Percentiles rank a stretch among this genome's conserved stretches.
Conservation (phyloP, 2,329 filamentous ascomycete species). For the Penicillium sp. region DNA sequence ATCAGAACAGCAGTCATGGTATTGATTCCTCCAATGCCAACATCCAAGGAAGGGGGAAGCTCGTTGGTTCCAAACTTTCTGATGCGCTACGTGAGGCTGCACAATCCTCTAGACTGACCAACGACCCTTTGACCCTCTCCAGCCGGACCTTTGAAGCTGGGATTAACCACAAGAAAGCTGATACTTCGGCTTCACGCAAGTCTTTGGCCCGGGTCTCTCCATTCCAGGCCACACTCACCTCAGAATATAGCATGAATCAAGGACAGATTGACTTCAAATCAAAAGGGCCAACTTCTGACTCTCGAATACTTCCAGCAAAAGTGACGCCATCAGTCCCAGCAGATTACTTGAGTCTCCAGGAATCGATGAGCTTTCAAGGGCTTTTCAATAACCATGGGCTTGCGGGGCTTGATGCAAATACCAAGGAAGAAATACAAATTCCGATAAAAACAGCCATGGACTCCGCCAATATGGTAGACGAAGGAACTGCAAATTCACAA, state of each 20-base stretch:
- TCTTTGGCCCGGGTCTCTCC: too few species aligned
- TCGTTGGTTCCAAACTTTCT: constrained; percentile 23
- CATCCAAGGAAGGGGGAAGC: constrained; percentile 20
- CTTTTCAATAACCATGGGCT: background rate
- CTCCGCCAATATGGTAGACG: background rate
- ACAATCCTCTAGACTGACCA: background rate
- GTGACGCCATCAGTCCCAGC: background rate
- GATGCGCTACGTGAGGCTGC: constrained; percentile 18
- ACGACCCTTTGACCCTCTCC: background rate
- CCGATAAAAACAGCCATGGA: background rate
- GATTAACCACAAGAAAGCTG: background rate
- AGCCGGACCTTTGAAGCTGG: background rate
- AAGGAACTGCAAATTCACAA: background rate
- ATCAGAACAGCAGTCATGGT: background rate
- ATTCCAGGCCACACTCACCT: too few species aligned
- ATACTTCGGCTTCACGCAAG: background rate
- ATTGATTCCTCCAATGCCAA: background rate
- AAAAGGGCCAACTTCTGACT: background rate
- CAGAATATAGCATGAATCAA: background rate
- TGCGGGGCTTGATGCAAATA: background rate
- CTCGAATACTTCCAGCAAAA: background rate
- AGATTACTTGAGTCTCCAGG: background rate
- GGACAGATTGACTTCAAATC: background rate
- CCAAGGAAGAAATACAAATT: too few species aligned
- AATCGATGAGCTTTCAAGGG: background rate